Percentiles rank a stretch among this genome's conserved stretches.
These are phyloP conservation scores for Agrostemma githago DNA, from an alignment of 148 eudicot genomes.

Conservation along the genomic window DNA sequence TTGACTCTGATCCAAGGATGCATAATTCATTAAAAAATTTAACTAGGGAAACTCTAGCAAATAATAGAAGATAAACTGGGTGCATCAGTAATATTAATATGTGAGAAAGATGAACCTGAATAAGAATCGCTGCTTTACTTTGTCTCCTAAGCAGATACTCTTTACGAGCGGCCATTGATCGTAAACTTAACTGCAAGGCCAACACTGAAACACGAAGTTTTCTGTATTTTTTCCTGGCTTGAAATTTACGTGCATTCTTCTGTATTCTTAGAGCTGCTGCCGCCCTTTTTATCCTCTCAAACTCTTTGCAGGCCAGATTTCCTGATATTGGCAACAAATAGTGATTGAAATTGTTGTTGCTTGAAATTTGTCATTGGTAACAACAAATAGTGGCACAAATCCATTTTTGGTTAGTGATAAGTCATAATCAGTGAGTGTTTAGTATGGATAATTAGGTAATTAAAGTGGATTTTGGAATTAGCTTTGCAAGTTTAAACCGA, in stretches of 20 bases:
- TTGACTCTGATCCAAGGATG: conserved; percentile 37
- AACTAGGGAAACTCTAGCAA: not conserved
- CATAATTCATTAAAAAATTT: conserved; percentile 15
- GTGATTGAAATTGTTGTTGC: too few relatives aligned
- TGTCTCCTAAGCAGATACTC: conserved; percentile 51
- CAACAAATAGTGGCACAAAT: not conserved
- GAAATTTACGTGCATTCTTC: conserved; percentile 49
- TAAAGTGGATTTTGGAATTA: too few relatives aligned
- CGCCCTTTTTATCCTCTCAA: conserved; percentile 52
- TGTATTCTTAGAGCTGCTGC: conserved; percentile 79
- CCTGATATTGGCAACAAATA: conserved; percentile 33
- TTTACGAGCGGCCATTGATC: conserved; percentile 74
- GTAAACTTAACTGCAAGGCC: conserved; percentile 62
- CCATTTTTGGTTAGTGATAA: not conserved
- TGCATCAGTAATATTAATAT: conserved; percentile 7
- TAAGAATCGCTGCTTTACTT: conserved; percentile 61
- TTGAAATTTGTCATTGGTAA: too few relatives aligned
- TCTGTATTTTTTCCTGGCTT: conserved; percentile 47
- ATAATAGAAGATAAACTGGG: conserved; percentile 6
- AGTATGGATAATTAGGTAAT: too few relatives aligned
- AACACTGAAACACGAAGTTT: conserved; percentile 56
- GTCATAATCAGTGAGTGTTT: too few relatives aligned
- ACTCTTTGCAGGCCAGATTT: conserved; percentile 57
- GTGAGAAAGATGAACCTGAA: conserved; percentile 53
- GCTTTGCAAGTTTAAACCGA: too few relatives aligned